Base-by-base conservation (phyloP, 1,139 yeast species). In the Yamadazyma epiphylla region DNA sequence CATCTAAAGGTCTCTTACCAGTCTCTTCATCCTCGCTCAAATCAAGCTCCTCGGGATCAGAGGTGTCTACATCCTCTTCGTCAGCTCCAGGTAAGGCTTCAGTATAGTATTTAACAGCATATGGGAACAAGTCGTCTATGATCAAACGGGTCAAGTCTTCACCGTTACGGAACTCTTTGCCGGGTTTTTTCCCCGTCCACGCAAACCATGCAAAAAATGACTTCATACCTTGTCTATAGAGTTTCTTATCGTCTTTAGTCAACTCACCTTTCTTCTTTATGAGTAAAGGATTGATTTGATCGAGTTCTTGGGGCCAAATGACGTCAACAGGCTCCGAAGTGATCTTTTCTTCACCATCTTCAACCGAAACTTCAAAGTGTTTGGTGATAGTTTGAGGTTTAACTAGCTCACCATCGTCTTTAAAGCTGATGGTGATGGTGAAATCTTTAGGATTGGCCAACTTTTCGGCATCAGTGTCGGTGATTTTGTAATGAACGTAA, bases 141-240 rank as follows among this genome's bases (percentile, higher is more conserved):
- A 83, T 62, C 29, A 82, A 57, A 27, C 75, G 60, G 1, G 89
- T 77, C 39, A 83, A 61, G 10, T 80, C 86, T 41, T 78, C 88
- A 10, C 89, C 91, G 39, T 69, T 65, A 41, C 88, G 70, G 46
- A 75, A 81, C 46, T 82, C 89, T 48, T 81, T 81, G 1, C 85
- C 85, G 1, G 83, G 81, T 45, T 77, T 79, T 29, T 51, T 52
- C 1, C 89, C 91, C 0, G 89, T 80, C 91, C 91, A 82, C 27
- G 62, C 59, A 46, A 81, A 81, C 77, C 83, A 82, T 3, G 86
- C 76, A 52, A 81, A 81, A 45, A 82, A 74, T 5, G 86, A 76
- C 47, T 77, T 77, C 87, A 80, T 80, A 3, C 88, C 88, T 17
- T 65, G 47, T 36, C 88, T 60, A 48, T 81, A 81, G 28, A 63